Conservation (phyloP, 2,329 filamentous ascomycete species). For the Hypoxylon sp. region DNA sequence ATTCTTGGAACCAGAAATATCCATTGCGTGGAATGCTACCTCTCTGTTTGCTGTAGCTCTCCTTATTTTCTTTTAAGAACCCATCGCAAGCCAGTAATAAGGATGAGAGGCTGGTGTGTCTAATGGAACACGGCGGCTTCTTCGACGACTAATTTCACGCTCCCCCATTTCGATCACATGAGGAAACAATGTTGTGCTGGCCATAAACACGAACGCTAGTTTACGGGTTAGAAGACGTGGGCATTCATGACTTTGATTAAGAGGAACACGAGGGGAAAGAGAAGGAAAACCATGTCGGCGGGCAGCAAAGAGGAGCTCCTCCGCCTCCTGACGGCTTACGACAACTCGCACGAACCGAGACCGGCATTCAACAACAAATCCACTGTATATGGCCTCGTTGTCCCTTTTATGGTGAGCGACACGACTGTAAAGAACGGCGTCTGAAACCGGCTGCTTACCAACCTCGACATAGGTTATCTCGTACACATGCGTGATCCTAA, state of each 20-base stretch:
- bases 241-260: too few species aligned
- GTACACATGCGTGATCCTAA: constrained; percentile 40
- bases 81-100: background rate
- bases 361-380: constrained; percentile 32
- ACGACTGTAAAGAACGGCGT: background rate
- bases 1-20: constrained; percentile 3
- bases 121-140: background rate
- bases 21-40: background rate
- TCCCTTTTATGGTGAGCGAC: constrained; percentile 39
- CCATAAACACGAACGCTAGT: too few species aligned
- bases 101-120: background rate
- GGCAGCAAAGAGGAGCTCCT: constrained; percentile 10
- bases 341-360: constrained; percentile 39
- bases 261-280: background rate
- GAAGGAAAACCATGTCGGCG: constrained; percentile 18
- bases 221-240: too few species aligned
- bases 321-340: constrained; percentile 39
- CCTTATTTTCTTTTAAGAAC: background rate
- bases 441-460: background rate
- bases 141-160: too few species aligned
- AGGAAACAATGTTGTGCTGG: too few species aligned
- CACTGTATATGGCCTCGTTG: constrained; percentile 35
- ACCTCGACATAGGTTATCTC: constrained; percentile 37
- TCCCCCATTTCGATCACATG: too few species aligned
- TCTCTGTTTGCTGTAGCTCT: background rate